Base-by-base conservation (phyloP, 805 yeast species). In the Grigorovia humatica region DNA sequence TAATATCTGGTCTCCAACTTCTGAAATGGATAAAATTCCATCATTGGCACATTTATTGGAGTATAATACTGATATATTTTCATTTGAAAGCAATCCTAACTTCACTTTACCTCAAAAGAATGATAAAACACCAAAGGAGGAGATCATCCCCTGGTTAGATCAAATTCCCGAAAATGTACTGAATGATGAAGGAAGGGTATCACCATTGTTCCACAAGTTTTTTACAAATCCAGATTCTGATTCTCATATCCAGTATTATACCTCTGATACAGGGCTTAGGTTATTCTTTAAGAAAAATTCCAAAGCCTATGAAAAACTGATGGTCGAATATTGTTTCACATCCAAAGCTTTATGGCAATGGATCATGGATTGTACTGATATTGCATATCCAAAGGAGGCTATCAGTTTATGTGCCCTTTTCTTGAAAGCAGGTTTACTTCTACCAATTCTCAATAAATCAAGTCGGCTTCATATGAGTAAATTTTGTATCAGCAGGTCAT, bases 141-240 rank as follows among this genome's bases (percentile, higher is more conserved):
- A 52, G 4, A 38, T 35, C 2, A 13, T 44, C 8, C 47, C 57
- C 11, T 57, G 62, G 59, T 43, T 45, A 8, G 55, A 55, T 27
- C 57, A 57, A 43, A 48, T 57, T 3, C 45, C 44, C 1, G 50
- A 52, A 6, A 7, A 38, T 1, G 51, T 55, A 12, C 42, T 64
- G 20, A 49, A 55, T 18, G 55, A 61, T 19, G 56, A 58, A 44
- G 27, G 45, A 5, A 60, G 74, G 50, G 57, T 53, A 6, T 81
- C 87, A 5, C 95, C 96, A 0, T 82, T 84, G 56, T 78, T 80
- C 51, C 95, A 87, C 60, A 74, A 78, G 43, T 87, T 78, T 60
- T 88, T 88, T 69, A 82, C 91, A 4, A 90, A 90, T 59, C 97
- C 97, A 0, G 95, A 85, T 61, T 85, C 95, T 0, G 91, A 85